Conservation (phyloP, 148 eudicot genomes). For the Vaccinium vitisidaea region DNA sequence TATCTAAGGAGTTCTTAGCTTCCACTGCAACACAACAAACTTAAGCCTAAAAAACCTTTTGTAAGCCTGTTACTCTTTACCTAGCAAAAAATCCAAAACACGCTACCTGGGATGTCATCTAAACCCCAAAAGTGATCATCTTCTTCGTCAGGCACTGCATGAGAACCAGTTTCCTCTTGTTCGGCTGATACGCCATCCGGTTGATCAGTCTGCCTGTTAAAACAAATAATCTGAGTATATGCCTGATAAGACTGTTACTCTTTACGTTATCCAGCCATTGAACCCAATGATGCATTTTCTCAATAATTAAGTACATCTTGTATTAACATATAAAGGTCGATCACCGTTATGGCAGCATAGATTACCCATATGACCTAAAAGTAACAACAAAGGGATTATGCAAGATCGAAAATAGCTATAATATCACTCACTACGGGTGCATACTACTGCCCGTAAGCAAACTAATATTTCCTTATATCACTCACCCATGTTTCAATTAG, state of each 20-base stretch:
- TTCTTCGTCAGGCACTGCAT: constrained; percentile 44
- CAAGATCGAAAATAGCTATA: not conserved
- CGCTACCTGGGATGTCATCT: constrained; percentile 79
- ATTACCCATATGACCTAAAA: too few relatives aligned
- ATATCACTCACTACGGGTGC: not conserved
- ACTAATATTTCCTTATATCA: too few relatives aligned
- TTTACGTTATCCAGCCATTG: not conserved
- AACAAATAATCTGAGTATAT: not conserved
- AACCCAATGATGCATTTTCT: not conserved
- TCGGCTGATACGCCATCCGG: constrained; percentile 43
- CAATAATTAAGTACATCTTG: not conserved
- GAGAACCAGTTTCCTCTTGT: constrained; percentile 50
- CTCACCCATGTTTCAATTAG: not conserved
- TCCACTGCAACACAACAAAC: constrained; percentile 54
- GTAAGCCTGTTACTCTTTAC: not conserved
- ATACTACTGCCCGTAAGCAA: not conserved
- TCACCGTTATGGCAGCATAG: not conserved
- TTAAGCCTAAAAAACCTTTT: constrained; percentile 13
- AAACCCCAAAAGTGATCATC: constrained; percentile 70
- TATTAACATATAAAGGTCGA: not conserved
- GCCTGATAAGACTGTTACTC: not conserved
- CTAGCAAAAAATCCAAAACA: not conserved
- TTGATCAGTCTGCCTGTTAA: constrained; percentile 53
- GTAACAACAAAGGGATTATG: not conserved
- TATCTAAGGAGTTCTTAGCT: constrained; percentile 58